Conservation (phyloP, 2,329 filamentous ascomycete species). For the Colletotrichum tropicicola region DNA sequence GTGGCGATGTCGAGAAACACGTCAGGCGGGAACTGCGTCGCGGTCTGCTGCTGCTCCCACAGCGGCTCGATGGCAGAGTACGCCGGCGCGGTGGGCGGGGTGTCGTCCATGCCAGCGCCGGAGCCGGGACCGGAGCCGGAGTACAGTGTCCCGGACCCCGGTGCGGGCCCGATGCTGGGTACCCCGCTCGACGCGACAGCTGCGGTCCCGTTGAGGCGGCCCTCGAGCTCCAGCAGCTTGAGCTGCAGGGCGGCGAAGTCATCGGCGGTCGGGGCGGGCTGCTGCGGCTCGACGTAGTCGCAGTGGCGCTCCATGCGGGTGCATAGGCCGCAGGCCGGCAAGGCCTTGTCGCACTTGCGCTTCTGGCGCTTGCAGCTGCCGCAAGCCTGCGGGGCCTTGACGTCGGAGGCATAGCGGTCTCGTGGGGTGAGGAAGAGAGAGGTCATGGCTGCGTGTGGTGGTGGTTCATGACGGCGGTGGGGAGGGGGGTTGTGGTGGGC, state of each 20-base stretch:
- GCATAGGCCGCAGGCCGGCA: constrained; percentile 59
- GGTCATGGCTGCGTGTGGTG: not conserved
- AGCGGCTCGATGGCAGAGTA: not conserved
- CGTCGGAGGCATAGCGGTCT: not conserved
- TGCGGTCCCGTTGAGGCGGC: constrained; percentile 37
- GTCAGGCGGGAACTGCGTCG: constrained; percentile 46
- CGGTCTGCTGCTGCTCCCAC: not conserved
- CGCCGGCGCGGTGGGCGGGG: not conserved
- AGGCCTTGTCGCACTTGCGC: constrained; percentile 59
- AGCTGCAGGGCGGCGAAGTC: constrained; percentile 48
- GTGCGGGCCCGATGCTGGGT: too few relatives aligned
- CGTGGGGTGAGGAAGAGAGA: constrained; percentile 4
- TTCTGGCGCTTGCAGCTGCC: constrained; percentile 47
- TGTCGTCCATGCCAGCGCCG: not conserved
- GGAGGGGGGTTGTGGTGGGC: not conserved
- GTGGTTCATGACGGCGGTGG: not conserved
- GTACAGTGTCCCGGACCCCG: not conserved
- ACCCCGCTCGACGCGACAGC: not conserved
- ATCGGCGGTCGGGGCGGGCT: constrained; percentile 45
- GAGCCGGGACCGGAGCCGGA: not conserved
- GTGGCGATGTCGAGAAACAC: constrained; percentile 53
- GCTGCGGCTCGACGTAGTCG: constrained; percentile 48
- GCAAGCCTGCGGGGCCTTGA: constrained; percentile 17
- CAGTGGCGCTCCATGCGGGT: constrained; percentile 49
- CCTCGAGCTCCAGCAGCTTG: constrained; percentile 49